These are phyloP conservation scores for Amylocarpus encephaloides DNA, from an alignment of 2,329 filamentous ascomycete genomes.

Conservation along the genomic window DNA sequence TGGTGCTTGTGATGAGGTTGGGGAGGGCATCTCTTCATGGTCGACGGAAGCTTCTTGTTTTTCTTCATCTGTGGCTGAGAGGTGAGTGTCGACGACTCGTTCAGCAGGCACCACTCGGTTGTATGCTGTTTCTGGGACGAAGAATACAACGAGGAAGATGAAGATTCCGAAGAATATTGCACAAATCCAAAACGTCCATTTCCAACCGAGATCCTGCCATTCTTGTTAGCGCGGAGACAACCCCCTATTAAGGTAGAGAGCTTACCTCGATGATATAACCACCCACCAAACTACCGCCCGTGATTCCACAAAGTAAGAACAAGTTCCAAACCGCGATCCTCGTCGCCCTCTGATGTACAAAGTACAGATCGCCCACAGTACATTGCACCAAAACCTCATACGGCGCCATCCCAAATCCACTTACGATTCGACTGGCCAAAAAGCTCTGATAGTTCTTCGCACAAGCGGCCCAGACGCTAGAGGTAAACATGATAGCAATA, in stretches of 20 bases:
- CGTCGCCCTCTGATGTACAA: conserved; percentile 38
- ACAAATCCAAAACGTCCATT: conserved; percentile 37
- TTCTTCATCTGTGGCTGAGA: conserved; percentile 16
- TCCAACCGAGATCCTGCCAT: conserved; percentile 33
- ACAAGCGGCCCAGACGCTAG: conserved; percentile 42
- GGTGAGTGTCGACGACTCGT: conserved; percentile 16
- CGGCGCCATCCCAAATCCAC: conserved; percentile 44
- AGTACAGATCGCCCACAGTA: conserved; percentile 40
- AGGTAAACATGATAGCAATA: conserved; percentile 41
- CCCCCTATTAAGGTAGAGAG: no score
- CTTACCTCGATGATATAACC: conserved; percentile 34
- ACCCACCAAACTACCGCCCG: conserved; percentile 33
- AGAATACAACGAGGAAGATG: conserved; percentile 17
- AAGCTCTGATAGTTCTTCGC: conserved; percentile 40
- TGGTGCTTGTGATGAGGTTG: background rate
- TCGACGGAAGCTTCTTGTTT: conserved; percentile 5
- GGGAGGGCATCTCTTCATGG: conserved; percentile 6
- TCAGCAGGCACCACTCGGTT: conserved; percentile 13
- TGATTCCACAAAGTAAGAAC: conserved; percentile 35
- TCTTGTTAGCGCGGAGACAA: background rate
- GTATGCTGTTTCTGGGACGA: conserved; percentile 30
- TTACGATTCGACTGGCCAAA: conserved; percentile 40
- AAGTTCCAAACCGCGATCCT: conserved; percentile 35
- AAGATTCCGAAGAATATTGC: conserved; percentile 30
- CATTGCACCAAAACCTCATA: conserved; percentile 48